A percentile compares a stretch with the other conserved stretches of the same genome.
phyloP scores from a whole-genome alignment of 257 asterid species.

The Lycium ferocissimum region DNA sequence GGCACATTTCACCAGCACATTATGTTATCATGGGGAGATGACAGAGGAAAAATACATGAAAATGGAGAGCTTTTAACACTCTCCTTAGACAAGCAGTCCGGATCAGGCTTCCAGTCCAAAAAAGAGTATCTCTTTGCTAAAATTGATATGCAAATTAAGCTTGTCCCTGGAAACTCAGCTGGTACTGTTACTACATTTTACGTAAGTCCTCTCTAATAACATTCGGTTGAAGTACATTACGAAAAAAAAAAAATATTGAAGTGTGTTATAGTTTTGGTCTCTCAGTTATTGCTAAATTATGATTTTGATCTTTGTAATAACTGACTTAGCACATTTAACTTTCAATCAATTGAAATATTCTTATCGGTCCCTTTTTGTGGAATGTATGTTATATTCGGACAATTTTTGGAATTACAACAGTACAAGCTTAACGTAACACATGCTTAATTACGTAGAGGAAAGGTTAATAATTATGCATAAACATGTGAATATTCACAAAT shows the following conservation, averaged over 20 bases:
- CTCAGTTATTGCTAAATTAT: not conserved
- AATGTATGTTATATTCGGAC: not conserved
- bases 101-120: slow-evolving; percentile 81
- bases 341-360: not conserved
- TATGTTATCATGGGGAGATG: slow-evolving; percentile 74
- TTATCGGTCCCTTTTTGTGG: not conserved
- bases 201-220: slow-evolving; percentile 44
- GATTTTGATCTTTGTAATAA: not conserved
- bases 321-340: not conserved
- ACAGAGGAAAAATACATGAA: slow-evolving; percentile 50
- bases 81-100: slow-evolving; percentile 63
- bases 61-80: slow-evolving; percentile 75
- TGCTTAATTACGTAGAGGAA: not conserved
- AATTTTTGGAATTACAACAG: not conserved
- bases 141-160: slow-evolving; percentile 82
- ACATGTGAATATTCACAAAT: too few relatives aligned
- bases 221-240: not conserved
- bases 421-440: not conserved
- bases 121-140: slow-evolving; percentile 66
- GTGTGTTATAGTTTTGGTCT: not conserved
- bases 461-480: too few relatives aligned
- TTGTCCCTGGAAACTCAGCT: slow-evolving; percentile 78
- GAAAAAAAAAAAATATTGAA: not conserved
- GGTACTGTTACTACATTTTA: slow-evolving; percentile 94
- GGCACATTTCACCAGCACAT: slow-evolving; percentile 67